Base-by-base conservation (phyloP, 495 filamentous ascomycete genomes). In the Trichocladium uniseriatum region DNA sequence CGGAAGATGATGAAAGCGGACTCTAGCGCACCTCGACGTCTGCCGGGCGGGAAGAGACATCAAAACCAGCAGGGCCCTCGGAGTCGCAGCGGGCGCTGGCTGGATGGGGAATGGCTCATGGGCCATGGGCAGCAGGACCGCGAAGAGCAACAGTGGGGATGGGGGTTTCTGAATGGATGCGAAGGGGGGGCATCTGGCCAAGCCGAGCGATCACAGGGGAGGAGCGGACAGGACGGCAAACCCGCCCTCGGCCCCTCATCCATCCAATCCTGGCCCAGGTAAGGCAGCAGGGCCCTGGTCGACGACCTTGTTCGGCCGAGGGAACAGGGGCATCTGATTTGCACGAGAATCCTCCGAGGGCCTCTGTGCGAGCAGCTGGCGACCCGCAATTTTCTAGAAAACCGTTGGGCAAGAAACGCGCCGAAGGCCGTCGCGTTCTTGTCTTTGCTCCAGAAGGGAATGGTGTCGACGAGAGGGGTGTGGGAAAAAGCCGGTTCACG, bases 351-450 rank as follows among this genome's bases (percentile, higher is more conserved):
- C 65, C 65, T 72, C 68, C 68, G 68, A 72, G 52, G 57, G 54
- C 38, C 38, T 43, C 43, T 56, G 52, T 38, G 55, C 48, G 47
- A 37, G 40, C 54, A 43, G 45, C 45, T 24, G 13, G 38, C 38
- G 58, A 58, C 63, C 68, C 66, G 63, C 69, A 69, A 62, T 66
- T 69, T 72, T 69, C 57, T 62, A 71, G 61, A 71, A 67, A 61
- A 66, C 66, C 71, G 68, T 69, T 71, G 67, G 69, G 59, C 52
- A 67, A 63, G 37, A 63, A 69, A 66, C 59, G 58, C 67, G 59
- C 61, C 63, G 64, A 69, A 50, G 58, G 65, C 55, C 49, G 51
- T 54, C 56, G 52, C 40, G 45, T 49, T 47, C n/a, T n/a, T n/a
- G n/a, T n/a, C n/a, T n/a, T n/a, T n/a, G n/a, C 54, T 59, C 57